phyloP scores from a whole-genome alignment of 2,329 filamentous ascomycete genomes.

The Xylaria hypoxylon region DNA sequence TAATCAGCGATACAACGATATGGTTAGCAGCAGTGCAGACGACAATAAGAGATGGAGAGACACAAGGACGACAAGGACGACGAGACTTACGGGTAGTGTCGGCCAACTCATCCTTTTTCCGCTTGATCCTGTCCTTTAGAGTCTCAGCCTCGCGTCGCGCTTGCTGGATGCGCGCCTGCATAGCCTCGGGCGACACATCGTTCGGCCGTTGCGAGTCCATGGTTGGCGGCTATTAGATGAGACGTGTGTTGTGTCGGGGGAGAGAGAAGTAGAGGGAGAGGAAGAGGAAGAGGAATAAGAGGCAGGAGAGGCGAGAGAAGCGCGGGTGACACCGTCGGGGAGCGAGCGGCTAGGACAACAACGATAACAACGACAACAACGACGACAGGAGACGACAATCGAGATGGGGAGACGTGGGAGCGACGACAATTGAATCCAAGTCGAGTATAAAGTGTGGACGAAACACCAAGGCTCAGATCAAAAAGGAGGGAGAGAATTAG shows the following conservation, averaged over 20 bases:
- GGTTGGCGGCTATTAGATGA: slow-evolving; percentile 48
- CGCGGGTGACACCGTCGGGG: slow-evolving; percentile 22
- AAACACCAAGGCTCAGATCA: slow-evolving; percentile 44
- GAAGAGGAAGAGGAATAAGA: slow-evolving; percentile 19
- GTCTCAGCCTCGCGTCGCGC: slow-evolving; percentile 97
- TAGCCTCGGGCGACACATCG: slow-evolving; percentile 78
- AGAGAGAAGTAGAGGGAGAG: slow-evolving; percentile 1
- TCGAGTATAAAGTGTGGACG: slow-evolving; percentile 39
- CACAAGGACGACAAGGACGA: not conserved
- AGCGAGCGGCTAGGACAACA: slow-evolving; percentile 11
- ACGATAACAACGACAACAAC: not conserved
- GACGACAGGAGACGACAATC: slow-evolving; percentile 17
- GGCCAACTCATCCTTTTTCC: slow-evolving; percentile 99
- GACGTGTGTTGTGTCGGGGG: slow-evolving; percentile 16
- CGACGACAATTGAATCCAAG: slow-evolving; percentile 43
- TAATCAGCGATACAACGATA: slow-evolving; percentile 54
- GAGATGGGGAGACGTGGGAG: slow-evolving; percentile 22
- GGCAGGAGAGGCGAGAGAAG: slow-evolving; percentile 26
- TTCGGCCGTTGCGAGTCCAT: slow-evolving; percentile 70
- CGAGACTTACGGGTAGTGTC: slow-evolving; percentile 90
- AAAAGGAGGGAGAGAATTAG: slow-evolving; percentile 44
- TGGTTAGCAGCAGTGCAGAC: slow-evolving; percentile 32
- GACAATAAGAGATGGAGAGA: slow-evolving; percentile 1
- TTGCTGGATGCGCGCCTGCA: slow-evolving; percentile 93
- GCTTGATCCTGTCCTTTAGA: slow-evolving; percentile 98